Conservation (phyloP, 2,329 filamentous ascomycete genomes). For the Magnaporthiopsis rhizophila region DNA sequence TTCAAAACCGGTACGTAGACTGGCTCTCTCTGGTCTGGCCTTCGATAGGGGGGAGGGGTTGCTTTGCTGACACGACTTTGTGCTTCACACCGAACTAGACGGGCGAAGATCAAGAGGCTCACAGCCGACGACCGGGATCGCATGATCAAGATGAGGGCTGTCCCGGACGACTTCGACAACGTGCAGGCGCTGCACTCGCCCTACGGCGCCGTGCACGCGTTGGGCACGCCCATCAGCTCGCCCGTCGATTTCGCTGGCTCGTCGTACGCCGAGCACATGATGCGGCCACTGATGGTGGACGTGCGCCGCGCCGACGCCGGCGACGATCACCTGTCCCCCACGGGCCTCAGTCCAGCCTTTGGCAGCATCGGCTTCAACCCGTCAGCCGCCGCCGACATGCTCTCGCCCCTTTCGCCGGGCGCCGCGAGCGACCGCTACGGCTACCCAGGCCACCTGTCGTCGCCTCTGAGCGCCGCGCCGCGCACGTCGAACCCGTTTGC, state of each 20-base stretch:
- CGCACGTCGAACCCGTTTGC: conserved; percentile 45
- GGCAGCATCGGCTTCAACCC: conserved; percentile 58
- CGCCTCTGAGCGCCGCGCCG: conserved; percentile 34
- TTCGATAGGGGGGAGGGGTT: background rate
- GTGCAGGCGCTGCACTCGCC: conserved; percentile 61
- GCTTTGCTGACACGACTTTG: background rate
- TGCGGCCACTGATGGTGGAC: conserved; percentile 62
- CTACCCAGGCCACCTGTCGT: conserved; percentile 40
- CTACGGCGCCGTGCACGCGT: conserved; percentile 52
- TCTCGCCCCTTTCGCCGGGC: conserved; percentile 49
- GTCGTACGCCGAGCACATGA: conserved; percentile 51
- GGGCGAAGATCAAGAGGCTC: conserved; percentile 64
- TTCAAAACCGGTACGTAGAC: conserved; percentile 74
- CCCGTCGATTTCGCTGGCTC: conserved; percentile 39
- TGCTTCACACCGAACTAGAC: conserved; percentile 29
- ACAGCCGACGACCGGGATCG: conserved; percentile 62
- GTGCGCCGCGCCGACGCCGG: conserved; percentile 50
- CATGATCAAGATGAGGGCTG: conserved; percentile 64
- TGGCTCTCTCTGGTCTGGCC: background rate
- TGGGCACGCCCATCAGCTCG: conserved; percentile 39
- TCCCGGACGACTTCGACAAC: conserved; percentile 64
- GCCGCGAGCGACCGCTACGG: conserved; percentile 44
- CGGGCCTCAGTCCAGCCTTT: conserved; percentile 59
- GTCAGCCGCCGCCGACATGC: conserved; percentile 37
- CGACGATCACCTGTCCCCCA: conserved; percentile 60